Evolutionary conservation across 1,284 basidiomycete genomes (phyloP), one percentile per base, ranked within the genome.

Genomic region (Anthracocystis walkeri): DNA sequence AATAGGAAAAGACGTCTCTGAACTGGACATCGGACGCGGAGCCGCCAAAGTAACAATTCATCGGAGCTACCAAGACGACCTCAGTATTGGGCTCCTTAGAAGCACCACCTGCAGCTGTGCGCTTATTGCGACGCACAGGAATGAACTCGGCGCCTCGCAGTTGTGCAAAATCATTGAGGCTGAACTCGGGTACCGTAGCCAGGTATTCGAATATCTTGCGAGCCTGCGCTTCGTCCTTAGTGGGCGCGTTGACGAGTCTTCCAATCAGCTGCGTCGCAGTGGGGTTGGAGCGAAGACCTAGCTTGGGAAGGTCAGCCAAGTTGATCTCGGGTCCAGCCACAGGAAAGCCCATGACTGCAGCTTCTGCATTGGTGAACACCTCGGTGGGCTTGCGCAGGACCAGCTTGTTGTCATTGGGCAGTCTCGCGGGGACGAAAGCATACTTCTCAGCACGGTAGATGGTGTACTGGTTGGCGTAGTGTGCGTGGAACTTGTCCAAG

Each of bases 261-360:
- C 88, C 80, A 5, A 96, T 87, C 6, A 99, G 87, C 63, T 88
- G 87, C 0, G 88, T 85, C 11, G 91, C 87, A 0, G 91, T 88
- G 0, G 96, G 96, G 82, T 95, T 90, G 38, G 90, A 89, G 27
- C 87, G 87, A 12, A 99, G 87, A 65, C 91, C 90, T 51, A 99
- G 87, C 83, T 94, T 94, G 20, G 86, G 82, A 6, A 88, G 77
- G n/a, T 89, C 87, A 1, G 74, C 56, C n/a, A 88, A 88, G 51
- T 90, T 86, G 20, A 76, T 67, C 38, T 85, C 86, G 2, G 90
- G 88, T 49, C 90, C 86, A 5, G 92, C 87, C 11, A 92, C 87
- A 5, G 90, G 85, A 82, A 95, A 97, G 0, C 93, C 93, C 44
- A 98, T 88, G 0, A 88, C 86, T 1, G 90, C 89, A 88, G 92